phyloP scores from a whole-genome alignment of 768 basidiomycete genomes.

The Pisolithus marmoratus region DNA sequence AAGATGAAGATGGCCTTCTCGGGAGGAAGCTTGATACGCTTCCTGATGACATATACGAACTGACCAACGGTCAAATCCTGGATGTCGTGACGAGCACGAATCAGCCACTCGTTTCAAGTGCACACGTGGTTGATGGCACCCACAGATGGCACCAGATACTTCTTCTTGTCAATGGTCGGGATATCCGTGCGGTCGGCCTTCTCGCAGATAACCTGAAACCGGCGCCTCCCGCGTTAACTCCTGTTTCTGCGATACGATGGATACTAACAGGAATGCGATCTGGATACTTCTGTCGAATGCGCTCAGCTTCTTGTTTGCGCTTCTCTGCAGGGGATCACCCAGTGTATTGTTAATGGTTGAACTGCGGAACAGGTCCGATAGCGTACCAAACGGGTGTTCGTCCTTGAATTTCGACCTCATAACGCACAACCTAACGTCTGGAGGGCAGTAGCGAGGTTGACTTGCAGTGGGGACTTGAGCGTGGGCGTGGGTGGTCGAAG shows the following conservation, averaged over 20 bases:
- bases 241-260: not conserved
- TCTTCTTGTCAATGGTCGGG: conserved; percentile 99
- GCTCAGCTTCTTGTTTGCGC: conserved; percentile 98
- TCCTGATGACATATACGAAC: conserved; percentile 99
- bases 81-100: conserved; percentile 6
- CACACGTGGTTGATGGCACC: conserved; percentile 22
- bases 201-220: conserved; percentile 91
- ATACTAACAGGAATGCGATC: conserved; percentile 90
- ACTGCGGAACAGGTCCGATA: conserved; percentile 23
- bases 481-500: conserved; percentile 23
- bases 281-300: conserved; percentile 97
- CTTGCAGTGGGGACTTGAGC: conserved; percentile 6
- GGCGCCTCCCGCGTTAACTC: conserved; percentile 8
- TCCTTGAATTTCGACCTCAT: conserved; percentile 99
- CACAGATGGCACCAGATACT: conserved; percentile 97
- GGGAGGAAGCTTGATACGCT: conserved; percentile 98
- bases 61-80: conserved; percentile 97
- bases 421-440: conserved; percentile 13
- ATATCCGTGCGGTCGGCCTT: conserved; percentile 98
- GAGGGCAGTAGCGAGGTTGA: conserved; percentile 2
- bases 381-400: conserved; percentile 92
- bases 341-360: conserved; percentile 27
- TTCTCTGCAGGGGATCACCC: conserved; percentile 60
- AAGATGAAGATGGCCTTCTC: conserved; percentile 99
- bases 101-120: conserved; percentile 21